Base-by-base conservation (phyloP, 2,329 filamentous ascomycete species). In the Mariannaea elegans region DNA sequence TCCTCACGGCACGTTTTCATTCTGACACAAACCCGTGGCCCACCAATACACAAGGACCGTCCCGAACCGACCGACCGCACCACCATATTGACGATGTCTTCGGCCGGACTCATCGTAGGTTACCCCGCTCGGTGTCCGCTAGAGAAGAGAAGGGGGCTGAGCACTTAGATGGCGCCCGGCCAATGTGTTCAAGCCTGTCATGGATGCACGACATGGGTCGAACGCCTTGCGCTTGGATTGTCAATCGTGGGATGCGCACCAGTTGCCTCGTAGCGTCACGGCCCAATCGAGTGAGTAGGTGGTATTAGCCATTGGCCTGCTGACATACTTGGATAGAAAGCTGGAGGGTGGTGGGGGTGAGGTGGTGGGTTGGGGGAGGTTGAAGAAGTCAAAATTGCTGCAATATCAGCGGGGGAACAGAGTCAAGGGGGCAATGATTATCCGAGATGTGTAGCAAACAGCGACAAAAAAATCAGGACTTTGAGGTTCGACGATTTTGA, bases 291-390 rank as follows among this genome's bases (percentile, higher is more conserved):
- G 14, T 23, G 49, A 16, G 32, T 24, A 29, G 32, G 6, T 19
- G 50, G 47, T 48, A 54, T 56, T 32, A 44, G 49, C 38, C 34
- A 21, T 38, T 24, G 56, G 41, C 56, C 55, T 56, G 63, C 46
- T 62, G 61, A 49, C 64, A 38, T 27, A 9, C 24, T 27, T 27
- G 24, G 24, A 27, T 27, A 27, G 6, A 27, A 27, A 4, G 24
- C 14, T 12, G 38, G 27, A 29, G 53, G 19, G 23, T 8, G 14
- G n/a, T 39, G 52, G 32, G 23, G 21, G 21, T 27, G 18, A 24
- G 46, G 31, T 52, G 64, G 66, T 69, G 64, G 66, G 60, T 68
- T 65, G 67, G 65, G 65, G 60, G 62, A 70, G 66, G 24, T 27
- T 52, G 39, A 44, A 18, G 12, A 9, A 16, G n/a, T 13, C 10